A percentile compares a stretch with the other conserved stretches of the same genome.
Evolutionary conservation across 2,329 filamentous ascomycete species (phyloP).

Genomic region (Ramularia endophylla): DNA sequence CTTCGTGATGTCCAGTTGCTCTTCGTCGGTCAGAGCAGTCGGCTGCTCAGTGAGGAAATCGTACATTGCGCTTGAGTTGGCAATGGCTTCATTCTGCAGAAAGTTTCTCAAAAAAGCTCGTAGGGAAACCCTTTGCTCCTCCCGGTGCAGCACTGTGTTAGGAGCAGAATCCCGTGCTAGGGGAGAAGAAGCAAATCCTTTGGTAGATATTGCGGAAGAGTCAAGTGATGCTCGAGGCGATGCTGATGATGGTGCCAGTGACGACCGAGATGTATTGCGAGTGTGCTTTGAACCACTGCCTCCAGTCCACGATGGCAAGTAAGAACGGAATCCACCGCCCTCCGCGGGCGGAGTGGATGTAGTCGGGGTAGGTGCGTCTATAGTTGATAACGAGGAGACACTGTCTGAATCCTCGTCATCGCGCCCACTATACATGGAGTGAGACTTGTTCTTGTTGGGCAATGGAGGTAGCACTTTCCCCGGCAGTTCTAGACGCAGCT

Average conservation of each 20-base stretch:
- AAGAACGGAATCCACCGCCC: conserved; percentile 36
- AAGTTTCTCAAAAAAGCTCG: conserved; percentile 85
- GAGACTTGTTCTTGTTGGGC: conserved; percentile 86
- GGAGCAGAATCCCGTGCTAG: conserved; percentile 12
- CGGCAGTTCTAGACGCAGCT: conserved; percentile 75
- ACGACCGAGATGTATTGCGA: conserved; percentile 37
- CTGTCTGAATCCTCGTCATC: conserved; percentile 68
- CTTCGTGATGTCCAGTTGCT: conserved; percentile 71
- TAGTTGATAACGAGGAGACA: conserved; percentile 71
- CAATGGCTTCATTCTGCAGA: conserved; percentile 76
- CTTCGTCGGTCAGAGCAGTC: conserved; percentile 71
- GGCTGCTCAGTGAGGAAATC: conserved; percentile 75
- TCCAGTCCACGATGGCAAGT: conserved; percentile 34
- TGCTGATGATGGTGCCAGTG: conserved; percentile 19
- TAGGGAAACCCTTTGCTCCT: conserved; percentile 85
- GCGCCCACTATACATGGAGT: conserved; percentile 54
- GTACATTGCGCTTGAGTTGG: conserved; percentile 72
- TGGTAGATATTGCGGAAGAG: conserved; percentile 15
- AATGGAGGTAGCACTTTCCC: conserved; percentile 83
- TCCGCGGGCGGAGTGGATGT: conserved; percentile 11
- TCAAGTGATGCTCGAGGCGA: conserved; percentile 32
- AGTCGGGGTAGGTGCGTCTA: conserved; percentile 41
- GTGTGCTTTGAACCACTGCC: conserved; percentile 33
- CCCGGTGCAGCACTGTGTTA: conserved; percentile 61
- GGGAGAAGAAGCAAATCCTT: conserved; percentile 13